Evolutionary conservation across 129 eudicot genomes (phyloP).

Genomic region (Ambrosia trifida): DNA sequence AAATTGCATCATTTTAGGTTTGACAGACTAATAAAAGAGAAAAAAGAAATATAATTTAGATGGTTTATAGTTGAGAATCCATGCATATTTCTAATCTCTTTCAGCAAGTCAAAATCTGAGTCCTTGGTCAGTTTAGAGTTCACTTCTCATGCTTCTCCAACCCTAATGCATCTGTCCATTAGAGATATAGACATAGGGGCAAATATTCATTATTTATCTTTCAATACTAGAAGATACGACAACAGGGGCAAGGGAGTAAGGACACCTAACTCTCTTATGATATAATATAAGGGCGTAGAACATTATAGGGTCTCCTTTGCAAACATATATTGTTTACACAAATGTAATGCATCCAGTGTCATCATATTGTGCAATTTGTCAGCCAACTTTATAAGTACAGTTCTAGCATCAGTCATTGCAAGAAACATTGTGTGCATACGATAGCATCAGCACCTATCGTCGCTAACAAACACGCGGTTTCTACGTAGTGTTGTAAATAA

Average conservation of each 20-base stretch:
- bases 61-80: conserved; percentile 36
- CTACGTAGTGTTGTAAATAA: conserved; percentile 89
- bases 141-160: conserved; percentile 40
- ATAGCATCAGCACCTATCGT: conserved; percentile 73
- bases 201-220: neutral
- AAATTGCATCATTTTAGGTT: conserved; percentile 36
- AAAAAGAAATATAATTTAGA: conserved; percentile 13
- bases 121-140: conserved; percentile 19
- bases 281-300: too few relatives aligned
- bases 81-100: conserved; percentile 35
- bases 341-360: conserved; percentile 79
- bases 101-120: conserved; percentile 37
- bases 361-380: conserved; percentile 93
- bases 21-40: neutral
- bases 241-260: too few relatives aligned
- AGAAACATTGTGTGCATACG: conserved; percentile 95
- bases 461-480: conserved; percentile 81
- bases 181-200: too few relatives aligned
- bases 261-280: too few relatives aligned
- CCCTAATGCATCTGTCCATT: conserved; percentile 37
- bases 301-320: conserved; percentile 96
- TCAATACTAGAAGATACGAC: neutral
- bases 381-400: conserved; percentile 84
- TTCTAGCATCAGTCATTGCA: conserved; percentile 99
- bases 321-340: conserved; percentile 64